Conservation (phyloP, 208 protist genomes). For the Trypanosoma conorhini region DNA sequence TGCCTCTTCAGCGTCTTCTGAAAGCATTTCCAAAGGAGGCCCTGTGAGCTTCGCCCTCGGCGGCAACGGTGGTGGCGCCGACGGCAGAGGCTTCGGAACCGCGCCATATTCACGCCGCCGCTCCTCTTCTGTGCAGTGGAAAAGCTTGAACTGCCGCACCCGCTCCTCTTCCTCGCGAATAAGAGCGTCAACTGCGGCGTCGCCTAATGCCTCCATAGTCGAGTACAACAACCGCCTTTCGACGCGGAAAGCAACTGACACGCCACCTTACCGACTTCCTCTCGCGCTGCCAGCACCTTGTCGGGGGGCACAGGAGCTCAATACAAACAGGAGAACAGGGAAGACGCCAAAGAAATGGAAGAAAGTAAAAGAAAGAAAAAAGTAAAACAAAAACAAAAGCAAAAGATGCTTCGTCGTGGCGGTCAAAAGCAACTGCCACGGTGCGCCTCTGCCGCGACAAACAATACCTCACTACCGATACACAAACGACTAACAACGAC, state of each 20-base stretch:
- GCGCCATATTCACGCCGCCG: slow-evolving; percentile 7
- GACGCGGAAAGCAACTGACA: background rate
- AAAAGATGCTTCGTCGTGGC: too few species aligned
- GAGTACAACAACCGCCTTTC: background rate
- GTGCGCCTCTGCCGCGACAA: too few species aligned
- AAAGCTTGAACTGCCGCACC: slow-evolving; percentile 6
- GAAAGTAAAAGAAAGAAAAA: slow-evolving; percentile 19
- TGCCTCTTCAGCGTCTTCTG: slow-evolving; percentile 21
- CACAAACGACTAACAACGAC: background rate
- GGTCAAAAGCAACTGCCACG: too few species aligned
- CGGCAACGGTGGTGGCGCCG: background rate
- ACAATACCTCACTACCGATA: background rate
- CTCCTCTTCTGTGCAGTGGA: slow-evolving; percentile 12
- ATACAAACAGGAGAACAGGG: background rate
- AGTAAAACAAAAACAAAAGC: slow-evolving; percentile 16
- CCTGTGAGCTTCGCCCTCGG: background rate
- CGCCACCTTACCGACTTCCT: background rate
- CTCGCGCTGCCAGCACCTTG: background rate
- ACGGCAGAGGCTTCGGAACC: background rate
- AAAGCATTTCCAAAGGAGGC: background rate
- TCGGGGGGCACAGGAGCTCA: background rate
- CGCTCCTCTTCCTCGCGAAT: slow-evolving; percentile 25
- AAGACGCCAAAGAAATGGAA: slow-evolving; percentile 8
- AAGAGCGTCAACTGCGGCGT: slow-evolving; percentile 22
- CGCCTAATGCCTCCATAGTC: background rate